phyloP scores from a whole-genome alignment of 352 stramenopile species.

The Globisporangium cylindrosporum region DNA sequence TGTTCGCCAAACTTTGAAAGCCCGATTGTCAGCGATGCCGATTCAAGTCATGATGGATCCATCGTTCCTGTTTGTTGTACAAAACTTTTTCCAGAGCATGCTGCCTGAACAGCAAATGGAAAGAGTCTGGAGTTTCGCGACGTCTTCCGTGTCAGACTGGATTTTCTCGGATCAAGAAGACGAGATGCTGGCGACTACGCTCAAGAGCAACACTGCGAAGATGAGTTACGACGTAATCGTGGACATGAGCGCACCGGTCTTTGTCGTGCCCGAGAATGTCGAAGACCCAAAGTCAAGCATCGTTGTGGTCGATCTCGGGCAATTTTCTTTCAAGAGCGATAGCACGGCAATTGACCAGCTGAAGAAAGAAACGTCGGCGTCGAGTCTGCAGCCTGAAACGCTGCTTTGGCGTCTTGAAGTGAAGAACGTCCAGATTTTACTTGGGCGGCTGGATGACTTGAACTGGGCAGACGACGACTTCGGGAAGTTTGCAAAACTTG shows the following conservation, averaged over 20 bases:
- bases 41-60: constrained; percentile 73
- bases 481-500: constrained; percentile 36
- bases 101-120: constrained; percentile 69
- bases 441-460: constrained; percentile 41
- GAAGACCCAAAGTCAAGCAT: constrained; percentile 34
- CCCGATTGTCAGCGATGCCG: constrained; percentile 56
- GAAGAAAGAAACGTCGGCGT: not conserved
- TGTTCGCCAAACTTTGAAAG: constrained; percentile 19
- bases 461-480: constrained; percentile 41
- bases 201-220: constrained; percentile 19
- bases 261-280: constrained; percentile 64
- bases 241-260: constrained; percentile 70
- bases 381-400: constrained; percentile 19
- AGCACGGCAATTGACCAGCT: constrained; percentile 5
- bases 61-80: constrained; percentile 60
- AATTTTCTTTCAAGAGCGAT: constrained; percentile 60
- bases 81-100: constrained; percentile 71
- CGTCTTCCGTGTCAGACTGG: constrained; percentile 77
- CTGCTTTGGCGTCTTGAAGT: constrained; percentile 64
- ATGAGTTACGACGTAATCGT: constrained; percentile 63
- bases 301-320: constrained; percentile 70
- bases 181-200: constrained; percentile 28
- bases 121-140: constrained; percentile 77
- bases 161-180: constrained; percentile 67
- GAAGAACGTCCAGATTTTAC: constrained; percentile 54